Evolutionary conservation across 768 basidiomycete species (phyloP), one percentile per base, ranked within the genome.

Genomic region (Chiua virens): DNA sequence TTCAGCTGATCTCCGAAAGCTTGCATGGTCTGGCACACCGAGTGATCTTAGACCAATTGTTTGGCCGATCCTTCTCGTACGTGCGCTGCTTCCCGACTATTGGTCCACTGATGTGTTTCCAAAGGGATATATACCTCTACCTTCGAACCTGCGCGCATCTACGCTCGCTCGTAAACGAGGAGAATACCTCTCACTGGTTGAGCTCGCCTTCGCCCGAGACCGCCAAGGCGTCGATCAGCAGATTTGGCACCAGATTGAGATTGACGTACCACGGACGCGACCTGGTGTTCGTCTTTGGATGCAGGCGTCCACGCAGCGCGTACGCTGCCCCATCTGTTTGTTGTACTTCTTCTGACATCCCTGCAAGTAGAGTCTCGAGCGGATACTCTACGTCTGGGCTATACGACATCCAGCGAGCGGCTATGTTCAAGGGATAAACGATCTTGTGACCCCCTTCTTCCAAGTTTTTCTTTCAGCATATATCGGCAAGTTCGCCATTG

Each of bases 181-280:
- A 60, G 97, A 98, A 70, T 98, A 98, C 67, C 79, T 82, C 36
- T 89, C 89, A 15, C 79, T 98, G 53, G 95, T 96, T 8, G 83
- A 91, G 57, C 76, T 94, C 17, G 87, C 97, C 15, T 99, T 98
- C 67, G 84, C 89, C 13, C 80, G 90, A 35, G 92, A 92, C 51
- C 80, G 83, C 27, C 86, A 89, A 50, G 86, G 89, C 0, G 78
- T 96, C 27, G 96, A 99, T 69, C 92, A 94, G 61, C 89, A 92
- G 70, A 96, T 98, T 65, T 98, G 97, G 97, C 97, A 98, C 71
- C 97, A 99, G 70, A 98, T 98, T 60, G 92, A 93, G 64, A 98
- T 98, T 53, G 97, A 99, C 63, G 96, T 98, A 7, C 97, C 97
- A 11, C 79, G 97, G 47, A 99, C 97, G 35, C 74, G 95, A 44